phyloP scores from a whole-genome alignment of 2,329 filamentous ascomycete genomes.

The Calonectria honghensis region DNA sequence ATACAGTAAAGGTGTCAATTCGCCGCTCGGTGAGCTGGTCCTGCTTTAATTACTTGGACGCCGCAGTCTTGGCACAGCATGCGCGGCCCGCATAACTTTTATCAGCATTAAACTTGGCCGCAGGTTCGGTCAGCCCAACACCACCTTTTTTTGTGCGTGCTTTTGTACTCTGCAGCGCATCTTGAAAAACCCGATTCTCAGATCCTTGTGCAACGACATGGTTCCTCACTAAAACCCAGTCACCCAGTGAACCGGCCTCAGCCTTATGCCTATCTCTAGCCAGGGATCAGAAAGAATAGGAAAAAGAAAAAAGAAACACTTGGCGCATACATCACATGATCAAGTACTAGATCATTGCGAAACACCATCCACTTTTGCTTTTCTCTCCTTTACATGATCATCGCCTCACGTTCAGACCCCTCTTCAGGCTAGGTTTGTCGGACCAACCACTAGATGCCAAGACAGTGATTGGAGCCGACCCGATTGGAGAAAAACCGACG shows the following conservation, averaged over 20 bases:
- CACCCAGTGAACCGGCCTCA: background rate
- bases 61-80: background rate
- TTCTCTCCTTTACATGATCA: background rate
- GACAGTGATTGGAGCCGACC: no score
- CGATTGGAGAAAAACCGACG: background rate
- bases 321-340: background rate
- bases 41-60: background rate
- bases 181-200: background rate
- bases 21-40: background rate
- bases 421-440: background rate
- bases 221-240: background rate
- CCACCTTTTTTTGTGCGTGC: background rate
- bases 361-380: background rate
- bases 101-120: background rate
- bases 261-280: background rate
- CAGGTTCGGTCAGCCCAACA: background rate
- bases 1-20: background rate
- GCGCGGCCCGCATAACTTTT: background rate
- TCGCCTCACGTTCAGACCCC: no score
- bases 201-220: background rate
- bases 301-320: background rate
- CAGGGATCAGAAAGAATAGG: background rate
- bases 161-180: background rate
- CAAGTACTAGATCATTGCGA: background rate
- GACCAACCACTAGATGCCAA: background rate